Conservation (phyloP, 1,139 yeast species). For the Taiozyma onychis region DNA sequence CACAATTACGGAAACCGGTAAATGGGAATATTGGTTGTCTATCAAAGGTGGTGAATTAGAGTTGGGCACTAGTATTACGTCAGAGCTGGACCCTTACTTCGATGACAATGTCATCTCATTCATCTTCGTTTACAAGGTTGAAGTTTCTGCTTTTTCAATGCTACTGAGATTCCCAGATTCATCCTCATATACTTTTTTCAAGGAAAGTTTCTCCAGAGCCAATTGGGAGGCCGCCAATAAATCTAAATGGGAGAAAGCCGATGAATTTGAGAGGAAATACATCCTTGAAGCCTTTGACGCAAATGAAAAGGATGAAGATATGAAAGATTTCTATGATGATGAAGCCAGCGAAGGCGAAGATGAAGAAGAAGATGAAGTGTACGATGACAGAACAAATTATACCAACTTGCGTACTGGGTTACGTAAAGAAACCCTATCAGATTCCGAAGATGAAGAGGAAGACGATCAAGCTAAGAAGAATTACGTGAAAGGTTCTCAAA, state of each 20-base stretch:
- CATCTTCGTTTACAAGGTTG: conserved; percentile 50
- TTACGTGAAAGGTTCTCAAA: conserved; percentile 35
- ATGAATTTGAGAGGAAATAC: conserved; percentile 42
- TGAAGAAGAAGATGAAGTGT: conserved; percentile 25
- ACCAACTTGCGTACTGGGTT: conserved; percentile 23
- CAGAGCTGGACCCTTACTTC: conserved; percentile 60
- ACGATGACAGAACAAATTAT: conserved; percentile 18
- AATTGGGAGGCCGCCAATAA: conserved; percentile 60
- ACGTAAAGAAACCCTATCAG: conserved; percentile 17
- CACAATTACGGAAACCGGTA: conserved; percentile 40
- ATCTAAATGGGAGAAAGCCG: conserved; percentile 41
- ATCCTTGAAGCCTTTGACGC: conserved; percentile 41
- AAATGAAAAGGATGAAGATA: conserved; percentile 29
- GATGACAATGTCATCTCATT: conserved; percentile 53
- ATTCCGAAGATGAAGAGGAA: conserved; percentile 22
- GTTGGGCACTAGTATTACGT: conserved; percentile 40
- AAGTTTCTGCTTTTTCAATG: conserved; percentile 49
- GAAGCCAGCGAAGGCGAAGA: conserved; percentile 38
- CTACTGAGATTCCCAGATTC: conserved; percentile 46
- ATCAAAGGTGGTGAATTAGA: conserved; percentile 29
- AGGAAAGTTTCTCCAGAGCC: conserved; percentile 43
- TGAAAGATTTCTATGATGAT: conserved; percentile 12
- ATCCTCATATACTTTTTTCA: conserved; percentile 44
- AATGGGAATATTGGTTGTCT: conserved; percentile 50
- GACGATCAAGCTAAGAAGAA: conserved; percentile 17